Evolutionary conservation across 1,139 yeast genomes (phyloP).

Genomic region (Pichiaceae sp.): DNA sequence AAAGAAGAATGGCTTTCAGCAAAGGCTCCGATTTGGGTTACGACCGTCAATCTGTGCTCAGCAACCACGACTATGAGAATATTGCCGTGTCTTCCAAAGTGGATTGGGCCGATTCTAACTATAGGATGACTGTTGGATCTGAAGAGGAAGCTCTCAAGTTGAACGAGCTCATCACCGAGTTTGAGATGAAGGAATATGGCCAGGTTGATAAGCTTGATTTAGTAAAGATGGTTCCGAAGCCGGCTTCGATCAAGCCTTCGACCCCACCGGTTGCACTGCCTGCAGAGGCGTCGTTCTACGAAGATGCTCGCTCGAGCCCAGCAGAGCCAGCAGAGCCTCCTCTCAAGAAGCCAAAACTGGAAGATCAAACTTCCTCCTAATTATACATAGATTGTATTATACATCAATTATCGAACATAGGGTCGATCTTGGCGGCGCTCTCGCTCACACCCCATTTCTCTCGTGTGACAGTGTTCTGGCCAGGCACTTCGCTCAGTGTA

Average conservation of each 20-base stretch:
- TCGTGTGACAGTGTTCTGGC: slow-evolving; percentile 26
- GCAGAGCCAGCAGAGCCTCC: background rate
- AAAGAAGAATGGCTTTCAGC: slow-evolving; percentile 11
- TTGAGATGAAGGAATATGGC: background rate
- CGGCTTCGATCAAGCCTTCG: background rate
- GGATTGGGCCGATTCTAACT: slow-evolving; percentile 5
- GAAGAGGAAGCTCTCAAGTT: slow-evolving; percentile 4
- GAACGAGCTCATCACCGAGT: slow-evolving; percentile 6
- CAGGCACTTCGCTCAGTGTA: slow-evolving; percentile 26
- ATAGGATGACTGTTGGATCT: slow-evolving; percentile 2
- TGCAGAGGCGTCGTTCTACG: background rate
- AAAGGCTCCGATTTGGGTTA: slow-evolving; percentile 12
- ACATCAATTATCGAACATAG: slow-evolving; percentile 22
- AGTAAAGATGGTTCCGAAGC: background rate
- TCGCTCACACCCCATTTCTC: slow-evolving; percentile 41
- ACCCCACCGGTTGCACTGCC: background rate
- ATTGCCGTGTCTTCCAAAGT: slow-evolving; percentile 1
- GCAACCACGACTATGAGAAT: background rate
- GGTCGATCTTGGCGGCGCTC: slow-evolving; percentile 39
- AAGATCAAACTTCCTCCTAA: too few relatives aligned
- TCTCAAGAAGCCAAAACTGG: background rate
- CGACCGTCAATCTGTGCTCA: background rate
- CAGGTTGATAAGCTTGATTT: background rate
- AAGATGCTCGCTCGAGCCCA: background rate
- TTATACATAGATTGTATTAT: too few relatives aligned